Base-by-base conservation (phyloP, 2,329 filamentous ascomycete genomes). In the Coniochaeta sp. region DNA sequence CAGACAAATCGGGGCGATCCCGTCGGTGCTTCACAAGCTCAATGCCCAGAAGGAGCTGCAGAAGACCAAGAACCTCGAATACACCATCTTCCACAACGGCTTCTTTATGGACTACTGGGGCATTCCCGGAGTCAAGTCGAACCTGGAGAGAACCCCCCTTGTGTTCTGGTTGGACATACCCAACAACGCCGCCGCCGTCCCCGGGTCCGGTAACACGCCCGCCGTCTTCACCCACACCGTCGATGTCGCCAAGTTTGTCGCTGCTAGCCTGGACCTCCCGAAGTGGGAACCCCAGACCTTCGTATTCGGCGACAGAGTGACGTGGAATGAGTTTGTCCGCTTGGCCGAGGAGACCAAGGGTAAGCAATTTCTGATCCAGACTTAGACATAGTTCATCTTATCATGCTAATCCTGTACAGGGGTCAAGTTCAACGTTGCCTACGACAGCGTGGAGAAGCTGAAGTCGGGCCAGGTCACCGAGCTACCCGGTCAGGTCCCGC, bases 171-270 rank as follows among this genome's bases (percentile, higher is more conserved):
- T 33, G 6, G 31, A 33, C 31, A 33, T 33, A 6, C 6, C 40
- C 40, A 44, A 44, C 40, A 16, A 44, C 40, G 40, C 14, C 6
- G 40, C 40, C 7, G 74, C 72, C 24, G 71, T 78, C 17, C 76
- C 77, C 0, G 76, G 75, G 0, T 69, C 74, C 55, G 78, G 78
- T 1, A 70, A 73, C 8, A 70, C 68, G 36, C 63, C 65, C 17
- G 69, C 79, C 31, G 67, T 72, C n/a, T 74, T 77, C 66, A 80
- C 77, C 1, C 75, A 77, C 60, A 75, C 73, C 7, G 68, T 70
- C n/a, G 77, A 80, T 65, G 68, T 80, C 60, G 76, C 74, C 17
- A 3, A 63, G 19, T 79, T 77, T 59, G 68, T 79, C 16, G 72
- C 71, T 19, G 68, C 68, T 26, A 60, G 72, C 4, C 65, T 81